Percentiles rank a stretch among this genome's conserved stretches.
Conservation (phyloP, 345 rosid species). For the Lenwebbia sp. region DNA sequence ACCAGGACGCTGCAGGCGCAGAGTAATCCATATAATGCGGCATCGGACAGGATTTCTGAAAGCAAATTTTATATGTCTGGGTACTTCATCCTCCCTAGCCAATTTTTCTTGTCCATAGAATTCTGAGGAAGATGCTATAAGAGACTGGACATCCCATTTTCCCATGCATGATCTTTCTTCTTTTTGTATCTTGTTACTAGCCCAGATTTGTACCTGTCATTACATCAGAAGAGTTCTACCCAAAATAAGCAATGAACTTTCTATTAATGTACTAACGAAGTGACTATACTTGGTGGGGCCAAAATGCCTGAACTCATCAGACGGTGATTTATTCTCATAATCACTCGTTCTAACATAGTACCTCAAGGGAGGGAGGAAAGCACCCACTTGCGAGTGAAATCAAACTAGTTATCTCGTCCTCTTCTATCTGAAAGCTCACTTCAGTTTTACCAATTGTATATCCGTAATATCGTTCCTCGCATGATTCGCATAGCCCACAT, state of each 20-base stretch:
- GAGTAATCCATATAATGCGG: slow-evolving; percentile 76
- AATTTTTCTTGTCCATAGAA: slow-evolving; percentile 60
- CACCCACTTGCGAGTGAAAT: neutral
- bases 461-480: neutral
- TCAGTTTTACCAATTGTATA: neutral
- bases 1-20: slow-evolving; percentile 72
- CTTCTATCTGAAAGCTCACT: neutral
- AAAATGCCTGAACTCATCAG: neutral
- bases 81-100: slow-evolving; percentile 35
- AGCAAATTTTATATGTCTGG: slow-evolving; percentile 75
- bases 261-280: neutral
- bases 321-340: neutral
- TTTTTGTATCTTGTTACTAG: slow-evolving; percentile 66
- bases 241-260: neutral
- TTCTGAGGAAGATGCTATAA: slow-evolving; percentile 55
- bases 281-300: neutral
- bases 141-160: slow-evolving; percentile 88
- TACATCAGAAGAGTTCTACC: slow-evolving; percentile 3
- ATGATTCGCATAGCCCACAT: neutral
- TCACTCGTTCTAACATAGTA: neutral
- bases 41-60: slow-evolving; percentile 73
- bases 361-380: neutral
- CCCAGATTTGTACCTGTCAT: slow-evolving; percentile 90
- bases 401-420: neutral
- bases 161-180: slow-evolving; percentile 83